Conservation (phyloP, 169 alveolate species). For the Cryptosporidium meleagridis region DNA sequence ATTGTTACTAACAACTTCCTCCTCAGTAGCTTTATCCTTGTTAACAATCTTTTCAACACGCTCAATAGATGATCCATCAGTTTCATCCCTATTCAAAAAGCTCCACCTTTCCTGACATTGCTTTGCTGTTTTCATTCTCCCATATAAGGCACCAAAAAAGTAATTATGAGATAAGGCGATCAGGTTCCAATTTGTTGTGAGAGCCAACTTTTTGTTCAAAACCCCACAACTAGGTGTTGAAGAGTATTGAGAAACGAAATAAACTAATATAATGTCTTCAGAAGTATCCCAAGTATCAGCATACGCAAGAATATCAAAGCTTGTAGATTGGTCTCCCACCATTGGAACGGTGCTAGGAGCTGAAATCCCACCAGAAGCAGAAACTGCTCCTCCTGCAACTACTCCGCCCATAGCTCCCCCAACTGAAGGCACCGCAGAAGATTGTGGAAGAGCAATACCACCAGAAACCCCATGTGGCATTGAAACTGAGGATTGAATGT, state of each 20-base stretch:
- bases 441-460: neutral
- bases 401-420: constrained; percentile 1
- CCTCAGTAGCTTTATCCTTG: neutral
- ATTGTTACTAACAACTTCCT: neutral
- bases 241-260: constrained; percentile 66
- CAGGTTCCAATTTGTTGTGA: constrained; percentile 55
- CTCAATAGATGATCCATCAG: neutral
- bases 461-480: constrained; percentile 1
- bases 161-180: constrained; percentile 61
- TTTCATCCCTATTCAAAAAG: constrained; percentile 25
- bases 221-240: neutral
- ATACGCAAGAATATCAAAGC: constrained; percentile 64
- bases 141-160: constrained; percentile 51
- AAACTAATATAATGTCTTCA: constrained; percentile 42
- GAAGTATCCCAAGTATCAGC: constrained; percentile 70
- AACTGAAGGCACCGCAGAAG: constrained; percentile 9
- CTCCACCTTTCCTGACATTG: constrained; percentile 73
- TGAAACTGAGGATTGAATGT: constrained; percentile 5
- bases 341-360: neutral
- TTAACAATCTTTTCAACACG: neutral
- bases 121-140: constrained; percentile 68
- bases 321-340: constrained; percentile 9
- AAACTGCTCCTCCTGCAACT: neutral
- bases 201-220: neutral
- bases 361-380: constrained; percentile 1